Evolutionary conservation across 257 asterid species (phyloP).

Genomic region (Eustoma russellianum): DNA sequence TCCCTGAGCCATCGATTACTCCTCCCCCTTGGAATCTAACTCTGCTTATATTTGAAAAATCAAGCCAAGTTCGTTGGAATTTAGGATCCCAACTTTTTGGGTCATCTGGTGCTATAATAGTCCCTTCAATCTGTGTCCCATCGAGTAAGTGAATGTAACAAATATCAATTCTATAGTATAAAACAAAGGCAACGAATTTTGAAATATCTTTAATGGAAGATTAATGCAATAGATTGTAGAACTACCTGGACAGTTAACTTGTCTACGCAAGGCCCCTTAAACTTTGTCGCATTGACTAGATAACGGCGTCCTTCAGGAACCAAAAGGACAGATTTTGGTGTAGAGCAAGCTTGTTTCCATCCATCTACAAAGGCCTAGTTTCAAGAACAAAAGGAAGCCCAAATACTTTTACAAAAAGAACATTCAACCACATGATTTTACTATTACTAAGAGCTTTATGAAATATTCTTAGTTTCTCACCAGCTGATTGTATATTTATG

Average conservation of each 20-base stretch:
- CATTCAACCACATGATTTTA: no score
- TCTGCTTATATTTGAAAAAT: conserved; percentile 42
- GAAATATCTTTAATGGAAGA: neutral
- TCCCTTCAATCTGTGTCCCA: conserved; percentile 67
- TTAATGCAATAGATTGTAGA: no score
- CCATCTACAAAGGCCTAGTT: conserved; percentile 69
- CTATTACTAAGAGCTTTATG: no score
- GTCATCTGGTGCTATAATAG: conserved; percentile 75
- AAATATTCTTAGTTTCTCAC: no score
- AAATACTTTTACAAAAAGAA: no score
- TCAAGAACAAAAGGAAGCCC: neutral
- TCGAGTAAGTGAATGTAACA: neutral
- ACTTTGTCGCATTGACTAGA: conserved; percentile 67
- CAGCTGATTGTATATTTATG: no score
- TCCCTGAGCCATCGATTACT: conserved; percentile 88
- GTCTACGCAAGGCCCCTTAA: conserved; percentile 69
- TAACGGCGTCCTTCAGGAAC: conserved; percentile 59
- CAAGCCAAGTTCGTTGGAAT: conserved; percentile 63
- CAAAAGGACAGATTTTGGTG: conserved; percentile 42
- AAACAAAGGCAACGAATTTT: neutral
- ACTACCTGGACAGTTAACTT: conserved; percentile 61
- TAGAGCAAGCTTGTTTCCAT: conserved; percentile 81
- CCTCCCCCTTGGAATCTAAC: conserved; percentile 73
- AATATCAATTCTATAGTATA: neutral
- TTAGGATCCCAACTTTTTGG: conserved; percentile 75